Base-by-base conservation (phyloP, 2,329 filamentous ascomycete genomes). In the Kalaharituber pfeilii region DNA sequence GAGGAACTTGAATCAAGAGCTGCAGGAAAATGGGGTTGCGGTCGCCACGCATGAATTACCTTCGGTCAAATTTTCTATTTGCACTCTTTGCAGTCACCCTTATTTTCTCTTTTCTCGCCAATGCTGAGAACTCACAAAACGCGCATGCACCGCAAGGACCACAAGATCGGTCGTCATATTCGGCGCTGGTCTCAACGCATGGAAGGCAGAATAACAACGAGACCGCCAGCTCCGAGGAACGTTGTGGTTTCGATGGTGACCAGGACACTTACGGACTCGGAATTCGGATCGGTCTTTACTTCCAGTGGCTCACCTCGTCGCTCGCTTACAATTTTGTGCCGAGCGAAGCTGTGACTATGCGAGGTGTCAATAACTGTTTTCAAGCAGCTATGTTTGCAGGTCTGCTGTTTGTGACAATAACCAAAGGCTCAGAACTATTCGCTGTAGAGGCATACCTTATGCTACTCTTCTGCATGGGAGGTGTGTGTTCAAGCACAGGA, bases 221-320 rank as follows among this genome's bases (percentile, higher is more conserved):
- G n/a, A n/a, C n/a, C n/a, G n/a, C n/a, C n/a, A n/a, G n/a, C n/a
- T n/a, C n/a, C 30, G 30, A 36, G 42, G 5, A 47, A 22, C 13
- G 18, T 18, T 60, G 56, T 30, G 57, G 56, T 18, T 63, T 66
- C 44, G 20, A 52, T 11, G 65, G 65, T 1, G 65, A 65, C 49
- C 54, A 58, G 25, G 65, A 67, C 47, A 63, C 65, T 49, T 67
- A 67, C 52, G 65, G 66, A 0, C 60, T 66, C 18, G 66, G 66
- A 1, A 66, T 67, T 33, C 62, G 65, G 11, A 54, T 67, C 8
- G 65, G 64, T 33, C 61, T 62, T 49, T 67, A 67, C 49, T 49
- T 66, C 2, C 64, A 64, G 54, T 67, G 64, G 65, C 56, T 62
- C 28, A 62, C 63, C 1, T 58, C 56, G 7, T 62, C 63, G 4